Base-by-base conservation (phyloP, 306 rosid species). In the Potentilla sterilis region DNA sequence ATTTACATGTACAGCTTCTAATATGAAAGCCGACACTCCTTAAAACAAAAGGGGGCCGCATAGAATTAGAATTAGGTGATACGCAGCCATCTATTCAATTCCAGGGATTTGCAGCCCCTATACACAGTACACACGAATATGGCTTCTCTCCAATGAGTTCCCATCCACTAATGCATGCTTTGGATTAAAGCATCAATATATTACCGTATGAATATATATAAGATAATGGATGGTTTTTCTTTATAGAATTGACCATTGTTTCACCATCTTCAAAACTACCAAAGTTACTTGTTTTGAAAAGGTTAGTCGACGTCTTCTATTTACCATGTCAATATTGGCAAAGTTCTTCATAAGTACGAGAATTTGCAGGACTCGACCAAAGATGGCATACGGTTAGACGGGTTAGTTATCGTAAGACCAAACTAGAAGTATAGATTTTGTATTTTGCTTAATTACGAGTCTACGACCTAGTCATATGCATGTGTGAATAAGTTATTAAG, bases 81-180 rank as follows among this genome's bases (percentile, higher is more conserved):
- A 49, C 72, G 69, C 42, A 58, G 65, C 46, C 57, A 74, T 65
- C 78, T 32, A 76, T 5, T 76, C 47, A 4, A 49, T 18, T 64
- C 1, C 28, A 28, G 28, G 28, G 28, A 28, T 28, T 28, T 28
- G 69, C 32, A 58, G 55, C 37, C 46, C 24, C 3, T 28, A 28
- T 28, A 28, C 28, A 28, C 28, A 28, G 28, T 55, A n/a, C 38
- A 22, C 57, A 42, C 9, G 12, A 58, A 73, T 24, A 43, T 21
- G 77, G 57, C 69, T 73, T 58, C 57, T 73, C 77, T 61, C 58
- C 58, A 59, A 43, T 18, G 59, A 74, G 55, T 73, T 74, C 77
- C 37, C 44, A 4, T 16, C 77, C 69, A 61, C 46, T 61, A 44
- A 44, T 32, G n/a, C 35, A 9, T 58, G 7, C 77, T 61, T 61